phyloP scores from a whole-genome alignment of 2,329 filamentous ascomycete genomes.

The Chaetomiaceae sp. region DNA sequence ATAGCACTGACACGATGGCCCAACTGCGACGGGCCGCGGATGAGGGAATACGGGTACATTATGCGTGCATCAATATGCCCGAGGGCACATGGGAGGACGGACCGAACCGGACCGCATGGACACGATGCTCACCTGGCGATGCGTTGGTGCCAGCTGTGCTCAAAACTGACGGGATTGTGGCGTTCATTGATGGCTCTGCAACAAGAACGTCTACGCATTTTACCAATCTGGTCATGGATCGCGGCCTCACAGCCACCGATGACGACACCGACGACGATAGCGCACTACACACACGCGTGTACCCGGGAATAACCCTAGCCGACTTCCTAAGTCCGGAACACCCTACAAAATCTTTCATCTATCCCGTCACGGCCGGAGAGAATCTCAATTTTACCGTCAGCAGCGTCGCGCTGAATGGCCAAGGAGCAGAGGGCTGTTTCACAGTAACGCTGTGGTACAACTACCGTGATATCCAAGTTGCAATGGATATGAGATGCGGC shows the following conservation, averaged over 20 bases:
- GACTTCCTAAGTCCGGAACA: constrained; percentile 10
- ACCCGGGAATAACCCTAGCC: constrained; percentile 16
- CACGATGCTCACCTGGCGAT: constrained; percentile 12
- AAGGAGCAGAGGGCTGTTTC: constrained; percentile 13
- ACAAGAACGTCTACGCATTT: constrained; percentile 2
- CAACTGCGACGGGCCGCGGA: constrained; percentile 19
- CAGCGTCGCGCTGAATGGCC: neutral
- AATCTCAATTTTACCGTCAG: constrained; percentile 16
- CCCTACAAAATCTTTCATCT: constrained; percentile 11
- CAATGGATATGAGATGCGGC: constrained; percentile 12
- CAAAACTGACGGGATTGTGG: constrained; percentile 20
- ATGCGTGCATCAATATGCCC: constrained; percentile 19
- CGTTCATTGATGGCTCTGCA: constrained; percentile 11
- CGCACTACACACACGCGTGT: constrained; percentile 8
- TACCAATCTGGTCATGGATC: constrained; percentile 17
- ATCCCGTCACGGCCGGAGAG: constrained; percentile 15
- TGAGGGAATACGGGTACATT: constrained; percentile 24
- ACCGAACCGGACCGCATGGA: neutral
- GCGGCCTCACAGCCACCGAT: constrained; percentile 19
- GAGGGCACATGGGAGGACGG: neutral
- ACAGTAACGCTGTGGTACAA: constrained; percentile 12
- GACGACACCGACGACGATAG: constrained; percentile 13
- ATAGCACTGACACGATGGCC: neutral
- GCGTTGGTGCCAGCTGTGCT: constrained; percentile 16
- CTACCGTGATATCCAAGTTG: constrained; percentile 6